A percentile compares a stretch with the other conserved stretches of the same genome.
Evolutionary conservation across 176 grass and related monocot genomes (phyloP).

Genomic region (Canna indica): DNA sequence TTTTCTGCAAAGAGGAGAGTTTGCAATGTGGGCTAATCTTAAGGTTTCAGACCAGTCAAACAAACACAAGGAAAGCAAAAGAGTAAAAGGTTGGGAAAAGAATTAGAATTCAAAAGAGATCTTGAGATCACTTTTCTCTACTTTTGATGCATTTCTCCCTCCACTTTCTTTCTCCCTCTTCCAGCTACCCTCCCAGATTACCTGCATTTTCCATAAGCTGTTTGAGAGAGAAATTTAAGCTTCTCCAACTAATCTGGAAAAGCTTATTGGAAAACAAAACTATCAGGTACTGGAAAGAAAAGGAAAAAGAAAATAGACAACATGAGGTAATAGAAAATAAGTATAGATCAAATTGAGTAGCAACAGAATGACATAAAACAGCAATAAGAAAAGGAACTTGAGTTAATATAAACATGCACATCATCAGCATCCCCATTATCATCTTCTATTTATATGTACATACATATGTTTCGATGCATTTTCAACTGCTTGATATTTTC

Average conservation of each 20-base stretch:
- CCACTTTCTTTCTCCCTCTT: not conserved
- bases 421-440: not conserved
- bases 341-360: conserved; percentile 12
- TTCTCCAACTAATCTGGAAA: conserved; percentile 30
- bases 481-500: conserved; percentile 48
- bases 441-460: conserved; percentile 39
- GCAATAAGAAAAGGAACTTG: not conserved
- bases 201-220: not conserved
- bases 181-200: not conserved
- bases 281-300: not conserved
- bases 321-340: too few relatives aligned
- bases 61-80: not conserved
- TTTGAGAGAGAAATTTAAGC: too few relatives aligned
- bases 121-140: conserved; percentile 14
- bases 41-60: not conserved
- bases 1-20: not conserved
- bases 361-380: conserved; percentile 18
- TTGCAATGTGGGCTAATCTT: not conserved
- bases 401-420: not conserved
- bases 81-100: not conserved
- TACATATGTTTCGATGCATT: conserved; percentile 50
- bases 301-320: not conserved
- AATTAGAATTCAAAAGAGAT: conserved; percentile 3
- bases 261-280: conserved; percentile 14
- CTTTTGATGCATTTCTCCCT: conserved; percentile 12